Evolutionary conservation across 208 protist genomes (phyloP), one percentile per base, ranked within the genome.

Genomic region (Trichomonas vaginalis): DNA sequence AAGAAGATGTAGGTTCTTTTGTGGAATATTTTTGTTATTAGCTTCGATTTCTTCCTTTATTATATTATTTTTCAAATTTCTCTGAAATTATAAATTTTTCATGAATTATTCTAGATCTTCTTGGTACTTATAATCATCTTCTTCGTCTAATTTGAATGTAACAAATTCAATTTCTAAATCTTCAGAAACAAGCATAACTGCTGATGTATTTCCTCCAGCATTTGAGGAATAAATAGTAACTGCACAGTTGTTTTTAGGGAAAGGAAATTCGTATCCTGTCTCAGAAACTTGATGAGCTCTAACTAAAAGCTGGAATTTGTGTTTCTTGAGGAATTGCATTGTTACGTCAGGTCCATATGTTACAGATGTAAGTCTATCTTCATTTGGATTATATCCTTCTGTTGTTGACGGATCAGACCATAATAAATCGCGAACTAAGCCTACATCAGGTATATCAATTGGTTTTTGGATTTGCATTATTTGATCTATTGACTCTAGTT

Each of bases 191-290:
- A 35, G 96, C 97, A 97, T 97, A 97, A 99, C 98, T 6, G 99
- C 99, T 27, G 99, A 99, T 37, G 98, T 97, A 96, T 99, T 99
- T 96, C 99, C 98, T 15, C 92, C 92, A 97, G 99, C 99, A 97
- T 99, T 99, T 4, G 99, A 99, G 0, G 98, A 99, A 97, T 99
- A 99, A 32, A 99, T 97, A 0, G 99, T 99, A 35, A 99, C 98
- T 90, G 99, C 97, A 96, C 98, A 98, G n/a, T 99, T 97, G 95
- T 99, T 98, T 12, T 99, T 99, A 45, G 21, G 17, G 37, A 95
- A 95, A 96, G 99, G 99, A 97, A 99, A 99, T 96, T 99, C 98
- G 96, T 99, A 98, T 4, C 97, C 97, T 95, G 98, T 97, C 95
- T 46, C 40, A 47, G 17, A 49, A 6, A 99, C 98, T 97, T 99